These are phyloP conservation scores for Phalaenopsis aphrodite DNA, from an alignment of 106 monocot species.

Conservation along the genomic window DNA sequence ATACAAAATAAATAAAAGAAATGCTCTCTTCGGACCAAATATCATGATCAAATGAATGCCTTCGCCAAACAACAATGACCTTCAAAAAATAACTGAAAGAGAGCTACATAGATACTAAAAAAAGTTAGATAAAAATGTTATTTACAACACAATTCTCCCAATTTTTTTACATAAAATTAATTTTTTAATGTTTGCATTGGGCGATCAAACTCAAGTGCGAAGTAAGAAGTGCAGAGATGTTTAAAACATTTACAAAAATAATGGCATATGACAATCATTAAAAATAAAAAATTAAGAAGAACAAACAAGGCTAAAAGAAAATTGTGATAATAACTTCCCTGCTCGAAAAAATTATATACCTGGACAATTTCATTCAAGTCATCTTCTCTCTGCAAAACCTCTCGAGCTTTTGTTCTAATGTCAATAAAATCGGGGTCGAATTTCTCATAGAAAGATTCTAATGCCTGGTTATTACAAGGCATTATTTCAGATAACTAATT, in stretches of 20 bases:
- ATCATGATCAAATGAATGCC: not conserved
- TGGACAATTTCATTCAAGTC: slow-evolving; percentile 99
- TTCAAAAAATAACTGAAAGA: not conserved
- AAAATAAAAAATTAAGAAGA: not conserved
- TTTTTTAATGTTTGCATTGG: too few species aligned
- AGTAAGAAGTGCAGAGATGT: not conserved
- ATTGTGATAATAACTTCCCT: not conserved
- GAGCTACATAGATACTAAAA: too few species aligned
- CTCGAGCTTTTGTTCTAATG: slow-evolving; percentile 98
- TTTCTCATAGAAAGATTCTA: slow-evolving; percentile 95
- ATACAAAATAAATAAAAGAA: not conserved
- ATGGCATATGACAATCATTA: not conserved
- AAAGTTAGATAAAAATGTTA: too few species aligned
- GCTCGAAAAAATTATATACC: slow-evolving; percentile 32
- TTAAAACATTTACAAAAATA: not conserved
- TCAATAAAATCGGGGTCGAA: slow-evolving; percentile 95
- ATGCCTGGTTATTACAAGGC: slow-evolving; percentile 43
- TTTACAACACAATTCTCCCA: not conserved
- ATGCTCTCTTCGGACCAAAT: not conserved
- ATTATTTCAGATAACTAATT: not conserved
- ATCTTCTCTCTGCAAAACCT: slow-evolving; percentile 98
- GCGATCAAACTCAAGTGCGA: not conserved
- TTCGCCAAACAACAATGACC: not conserved
- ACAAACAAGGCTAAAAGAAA: not conserved
- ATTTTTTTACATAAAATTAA: not conserved